Base-by-base conservation (phyloP, 495 filamentous ascomycete genomes). In the Xylaria grammica region DNA sequence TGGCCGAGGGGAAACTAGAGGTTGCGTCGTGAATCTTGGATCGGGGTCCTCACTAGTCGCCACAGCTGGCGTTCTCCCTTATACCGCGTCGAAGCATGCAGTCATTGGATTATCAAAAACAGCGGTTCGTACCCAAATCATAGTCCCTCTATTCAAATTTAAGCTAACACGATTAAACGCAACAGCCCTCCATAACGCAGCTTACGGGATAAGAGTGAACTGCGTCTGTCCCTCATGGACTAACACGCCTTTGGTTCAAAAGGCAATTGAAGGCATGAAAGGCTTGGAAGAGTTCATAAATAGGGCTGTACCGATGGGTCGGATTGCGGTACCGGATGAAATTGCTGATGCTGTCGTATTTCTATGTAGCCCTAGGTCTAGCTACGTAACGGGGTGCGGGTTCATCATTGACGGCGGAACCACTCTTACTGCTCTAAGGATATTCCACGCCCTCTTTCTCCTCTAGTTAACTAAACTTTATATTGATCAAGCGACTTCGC, bases 81-180 rank as follows among this genome's bases (percentile, higher is more conserved):
- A 84, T 58, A 78, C 75, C 0, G 73, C 80, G 0, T 72, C 78
- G 1, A 85, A 85, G 60, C 79, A 82, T 50, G 81, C 79, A 0
- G 70, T 79, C 1, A 29, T 80, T 0, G 80, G 78, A 0, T 68
- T 85, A 58, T 81, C 79, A 54, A 75, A 79, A 44, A 76, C 46
- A 15, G 40, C 40, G 5, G 40, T 6, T 42, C n/a, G 13, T 6
- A 11, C 34, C 34, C 5, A 36, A 36, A 5, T 11, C 34, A 5
- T 36, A 36, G 34, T 36, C n/a, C n/a, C n/a, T n/a, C n/a, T n/a
- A n/a, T n/a, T n/a, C n/a, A n/a, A n/a, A n/a, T n/a, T n/a, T n/a
- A 42, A 17, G 7, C 15, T 11, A 42, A 9, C 13, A 15, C 5
- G 6, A 17, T 15, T 15, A 42, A 9, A 10, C 6, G 3, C 13